phyloP scores from a whole-genome alignment of 2,329 filamentous ascomycete species.

The Botryotinia globosa region DNA sequence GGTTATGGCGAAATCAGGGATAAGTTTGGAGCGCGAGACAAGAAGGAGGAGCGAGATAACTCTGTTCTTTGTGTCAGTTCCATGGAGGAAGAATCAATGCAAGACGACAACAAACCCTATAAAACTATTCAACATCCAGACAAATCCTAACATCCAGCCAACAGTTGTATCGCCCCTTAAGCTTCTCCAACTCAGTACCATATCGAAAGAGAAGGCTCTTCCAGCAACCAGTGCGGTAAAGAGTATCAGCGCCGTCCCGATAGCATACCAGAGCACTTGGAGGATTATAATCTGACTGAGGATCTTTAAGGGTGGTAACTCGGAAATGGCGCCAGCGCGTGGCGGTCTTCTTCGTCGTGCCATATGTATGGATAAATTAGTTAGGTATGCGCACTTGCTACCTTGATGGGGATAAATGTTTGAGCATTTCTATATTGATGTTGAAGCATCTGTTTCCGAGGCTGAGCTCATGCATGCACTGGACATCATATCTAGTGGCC shows the following conservation, averaged over 20 bases:
- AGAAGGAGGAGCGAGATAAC: conserved; percentile 79
- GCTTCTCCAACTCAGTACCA: conserved; percentile 62
- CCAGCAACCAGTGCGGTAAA: conserved; percentile 68
- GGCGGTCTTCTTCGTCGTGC: conserved; percentile 56
- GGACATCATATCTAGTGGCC: conserved; percentile 1
- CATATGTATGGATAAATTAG: conserved; percentile 26
- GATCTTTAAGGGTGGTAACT: conserved; percentile 66
- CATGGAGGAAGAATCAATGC: conserved; percentile 1
- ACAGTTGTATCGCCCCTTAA: conserved; percentile 65
- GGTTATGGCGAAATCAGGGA: conserved; percentile 90
- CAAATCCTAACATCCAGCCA: conserved; percentile 66
- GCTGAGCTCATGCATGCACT: background rate
- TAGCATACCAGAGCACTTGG: conserved; percentile 62
- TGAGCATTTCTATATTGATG: conserved; percentile 11
- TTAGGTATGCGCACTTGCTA: conserved; percentile 17
- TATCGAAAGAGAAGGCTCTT: conserved; percentile 53
- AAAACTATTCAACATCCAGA: conserved; percentile 65
- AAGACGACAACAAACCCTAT: conserved; percentile 52
- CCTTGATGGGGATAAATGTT: background rate
- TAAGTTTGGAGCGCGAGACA: conserved; percentile 85
- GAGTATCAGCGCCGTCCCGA: conserved; percentile 59
- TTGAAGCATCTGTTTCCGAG: background rate
- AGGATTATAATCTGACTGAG: conserved; percentile 63
- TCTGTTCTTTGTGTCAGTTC: conserved; percentile 46
- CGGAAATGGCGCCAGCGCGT: conserved; percentile 62